A percentile compares a stretch with the other conserved stretches of the same genome.
phyloP scores from a whole-genome alignment of 1,139 yeast species.

The Geotrichum australiense region DNA sequence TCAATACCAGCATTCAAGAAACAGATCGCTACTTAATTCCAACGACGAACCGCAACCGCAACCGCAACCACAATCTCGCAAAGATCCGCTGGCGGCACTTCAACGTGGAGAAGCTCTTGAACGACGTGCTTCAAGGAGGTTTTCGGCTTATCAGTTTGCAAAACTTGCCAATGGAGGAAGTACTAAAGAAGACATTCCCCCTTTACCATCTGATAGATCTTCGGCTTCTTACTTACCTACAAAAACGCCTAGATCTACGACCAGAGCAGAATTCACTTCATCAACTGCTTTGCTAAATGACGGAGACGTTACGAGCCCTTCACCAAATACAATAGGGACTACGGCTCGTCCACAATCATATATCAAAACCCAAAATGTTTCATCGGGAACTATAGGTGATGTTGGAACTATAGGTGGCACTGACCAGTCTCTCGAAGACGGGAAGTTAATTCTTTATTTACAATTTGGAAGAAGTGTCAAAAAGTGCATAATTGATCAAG shows the following conservation, averaged over 20 bases:
- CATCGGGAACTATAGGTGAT: conserved; percentile 1
- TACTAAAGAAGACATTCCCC: conserved; percentile 16
- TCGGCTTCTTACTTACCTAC: conserved; percentile 24
- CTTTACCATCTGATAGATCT: conserved; percentile 14
- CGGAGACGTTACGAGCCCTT: conserved; percentile 11
- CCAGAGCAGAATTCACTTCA: conserved; percentile 26
- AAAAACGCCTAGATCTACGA: conserved; percentile 25
- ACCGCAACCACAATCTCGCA: conserved; percentile 9
- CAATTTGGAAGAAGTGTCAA: conserved; percentile 56
- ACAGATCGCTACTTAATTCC: neutral
- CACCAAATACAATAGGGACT: no score
- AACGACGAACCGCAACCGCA: no score
- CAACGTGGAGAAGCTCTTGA: conserved; percentile 78
- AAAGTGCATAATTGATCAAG: conserved; percentile 47
- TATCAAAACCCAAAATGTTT: neutral
- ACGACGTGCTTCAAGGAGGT: conserved; percentile 86
- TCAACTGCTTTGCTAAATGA: conserved; percentile 21
- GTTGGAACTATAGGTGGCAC: conserved; percentile 2
- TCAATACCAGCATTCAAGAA: neutral
- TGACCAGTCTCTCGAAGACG: conserved; percentile 6
- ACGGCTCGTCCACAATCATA: conserved; percentile 1
- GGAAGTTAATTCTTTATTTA: conserved; percentile 42
- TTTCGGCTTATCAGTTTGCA: conserved; percentile 89
- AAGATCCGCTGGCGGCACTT: conserved; percentile 62
- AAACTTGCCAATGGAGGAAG: conserved; percentile 48